phyloP scores from a whole-genome alignment of 2,329 filamentous ascomycete genomes.

The Aquanectria penicillioides region DNA sequence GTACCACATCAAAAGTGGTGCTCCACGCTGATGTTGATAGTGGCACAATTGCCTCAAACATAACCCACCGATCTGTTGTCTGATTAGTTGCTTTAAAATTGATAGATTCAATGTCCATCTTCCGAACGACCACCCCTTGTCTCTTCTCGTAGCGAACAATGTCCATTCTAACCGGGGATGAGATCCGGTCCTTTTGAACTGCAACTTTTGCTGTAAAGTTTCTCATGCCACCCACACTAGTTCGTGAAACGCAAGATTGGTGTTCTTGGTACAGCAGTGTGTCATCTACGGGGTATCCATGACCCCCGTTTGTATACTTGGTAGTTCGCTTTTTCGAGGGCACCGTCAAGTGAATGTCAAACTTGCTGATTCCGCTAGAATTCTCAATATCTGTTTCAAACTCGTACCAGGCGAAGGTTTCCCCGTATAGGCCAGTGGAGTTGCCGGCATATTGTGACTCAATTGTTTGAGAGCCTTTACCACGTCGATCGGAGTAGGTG shows the following conservation, averaged over 20 bases:
- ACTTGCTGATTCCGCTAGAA: conserved; percentile 43
- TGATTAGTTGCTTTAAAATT: conserved; percentile 11
- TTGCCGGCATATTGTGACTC: conserved; percentile 21
- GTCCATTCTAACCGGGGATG: conserved; percentile 14
- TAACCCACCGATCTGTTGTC: conserved; percentile 1
- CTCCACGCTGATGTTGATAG: conserved; percentile 19
- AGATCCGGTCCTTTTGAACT: background rate
- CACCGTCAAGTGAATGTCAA: conserved; percentile 42
- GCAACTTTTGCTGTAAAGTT: conserved; percentile 15
- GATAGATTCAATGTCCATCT: conserved; percentile 1
- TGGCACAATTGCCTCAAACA: conserved; percentile 13
- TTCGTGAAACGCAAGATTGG: conserved; percentile 37
- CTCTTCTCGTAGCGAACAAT: conserved; percentile 17
- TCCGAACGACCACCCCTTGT: conserved; percentile 3
- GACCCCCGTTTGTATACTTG: conserved; percentile 39
- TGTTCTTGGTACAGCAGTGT: conserved; percentile 39
- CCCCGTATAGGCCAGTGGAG: conserved; percentile 35
- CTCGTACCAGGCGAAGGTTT: conserved; percentile 44
- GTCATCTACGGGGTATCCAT: conserved; percentile 43
- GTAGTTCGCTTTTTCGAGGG: conserved; percentile 35
- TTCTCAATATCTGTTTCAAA: conserved; percentile 39
- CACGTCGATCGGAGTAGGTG: conserved; percentile 19
- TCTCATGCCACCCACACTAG: background rate
- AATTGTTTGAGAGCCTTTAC: conserved; percentile 17
- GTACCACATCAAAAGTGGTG: conserved; percentile 27